A percentile compares a stretch with the other conserved stretches of the same genome.
Evolutionary conservation across 129 eudicot genomes (phyloP).

Genomic region (Rutidosis leptorrhynchoides): DNA sequence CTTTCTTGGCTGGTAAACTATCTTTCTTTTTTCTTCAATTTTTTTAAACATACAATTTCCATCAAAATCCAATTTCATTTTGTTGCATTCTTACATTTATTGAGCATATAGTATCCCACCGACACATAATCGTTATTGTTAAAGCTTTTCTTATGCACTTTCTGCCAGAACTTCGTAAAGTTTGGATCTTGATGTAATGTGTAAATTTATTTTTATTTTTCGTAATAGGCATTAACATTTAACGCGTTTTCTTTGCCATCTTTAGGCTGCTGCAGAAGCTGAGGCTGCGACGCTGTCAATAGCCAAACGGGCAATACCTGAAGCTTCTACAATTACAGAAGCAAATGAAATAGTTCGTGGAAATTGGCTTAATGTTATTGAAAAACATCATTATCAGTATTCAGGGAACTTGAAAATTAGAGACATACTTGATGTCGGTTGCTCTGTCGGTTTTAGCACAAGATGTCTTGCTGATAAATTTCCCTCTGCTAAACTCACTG

Average conservation of each 20-base stretch:
- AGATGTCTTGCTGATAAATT: conserved; percentile 72
- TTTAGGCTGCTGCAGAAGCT: conserved; percentile 99
- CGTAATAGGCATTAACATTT: not conserved
- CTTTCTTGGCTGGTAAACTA: conserved; percentile 97
- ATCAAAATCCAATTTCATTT: not conserved
- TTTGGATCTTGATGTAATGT: not conserved
- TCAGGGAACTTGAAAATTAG: conserved; percentile 45
- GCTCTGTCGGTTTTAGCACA: conserved; percentile 99
- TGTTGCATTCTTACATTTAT: conserved; percentile 4
- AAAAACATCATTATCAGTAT: conserved; percentile 62
- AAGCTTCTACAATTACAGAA: conserved; percentile 82
- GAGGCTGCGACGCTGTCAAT: conserved; percentile 98
- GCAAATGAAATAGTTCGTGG: conserved; percentile 93
- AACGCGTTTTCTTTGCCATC: not conserved
- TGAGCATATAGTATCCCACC: not conserved
- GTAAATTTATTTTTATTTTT: not conserved
- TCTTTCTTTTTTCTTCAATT: conserved; percentile 10
- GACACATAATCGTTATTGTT: not conserved
- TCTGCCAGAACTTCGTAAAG: not conserved
- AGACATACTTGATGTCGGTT: conserved; percentile 87
- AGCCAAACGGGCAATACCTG: conserved; percentile 71
- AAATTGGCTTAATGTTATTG: conserved; percentile 87
- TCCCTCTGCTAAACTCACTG: conserved; percentile 76
- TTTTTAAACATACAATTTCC: not conserved
- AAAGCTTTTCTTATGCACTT: not conserved